Conservation (phyloP, 139 green algal species). For the Coelastrella sp. region DNA sequence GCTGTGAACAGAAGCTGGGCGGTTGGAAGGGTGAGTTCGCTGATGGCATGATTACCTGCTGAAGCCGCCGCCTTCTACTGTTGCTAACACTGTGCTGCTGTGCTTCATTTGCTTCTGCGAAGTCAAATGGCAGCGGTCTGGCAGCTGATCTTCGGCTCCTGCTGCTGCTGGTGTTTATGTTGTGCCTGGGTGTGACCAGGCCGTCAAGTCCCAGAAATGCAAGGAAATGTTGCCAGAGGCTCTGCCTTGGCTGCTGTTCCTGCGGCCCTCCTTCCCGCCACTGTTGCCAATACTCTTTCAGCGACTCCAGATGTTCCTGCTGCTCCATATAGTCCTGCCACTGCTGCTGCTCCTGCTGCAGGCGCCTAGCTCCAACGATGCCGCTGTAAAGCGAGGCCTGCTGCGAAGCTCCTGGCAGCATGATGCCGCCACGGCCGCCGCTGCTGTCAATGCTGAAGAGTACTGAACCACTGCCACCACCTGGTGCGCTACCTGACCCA, state of each 20-base stretch:
- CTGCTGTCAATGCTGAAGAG: background rate
- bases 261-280: background rate
- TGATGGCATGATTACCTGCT: background rate
- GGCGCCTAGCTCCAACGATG: background rate
- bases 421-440: background rate
- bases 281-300: background rate
- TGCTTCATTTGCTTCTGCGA: background rate
- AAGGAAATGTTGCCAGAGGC: background rate
- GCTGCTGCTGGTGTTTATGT: background rate
- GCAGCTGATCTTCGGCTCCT: background rate
- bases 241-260: background rate
- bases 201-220: background rate
- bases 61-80: too few species aligned
- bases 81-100: background rate
- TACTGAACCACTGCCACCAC: background rate
- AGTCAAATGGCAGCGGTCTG: background rate
- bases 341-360: conserved; percentile 14
- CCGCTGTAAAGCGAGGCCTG: too few species aligned
- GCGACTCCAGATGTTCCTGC: background rate
- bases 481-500: background rate
- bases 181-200: too few species aligned
- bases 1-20: background rate
- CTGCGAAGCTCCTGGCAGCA: background rate
- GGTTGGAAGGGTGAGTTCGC: background rate
- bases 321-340: conserved; percentile 13